Conservation (phyloP, 2,329 filamentous ascomycete species). For the Chrysoporthe deuterocubensis region DNA sequence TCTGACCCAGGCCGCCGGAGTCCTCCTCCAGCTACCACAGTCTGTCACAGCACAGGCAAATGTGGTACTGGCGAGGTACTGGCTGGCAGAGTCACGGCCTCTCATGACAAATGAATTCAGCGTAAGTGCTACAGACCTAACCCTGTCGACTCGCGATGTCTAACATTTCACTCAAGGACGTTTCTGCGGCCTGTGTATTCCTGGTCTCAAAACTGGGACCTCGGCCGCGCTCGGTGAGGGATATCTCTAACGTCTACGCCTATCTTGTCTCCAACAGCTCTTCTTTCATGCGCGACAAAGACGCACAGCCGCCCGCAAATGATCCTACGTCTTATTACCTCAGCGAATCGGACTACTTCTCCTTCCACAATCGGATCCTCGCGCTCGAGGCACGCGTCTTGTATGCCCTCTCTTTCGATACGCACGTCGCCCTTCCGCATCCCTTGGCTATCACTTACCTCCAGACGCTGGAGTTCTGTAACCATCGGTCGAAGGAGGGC, state of each 20-base stretch:
- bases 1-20: slow-evolving; percentile 77
- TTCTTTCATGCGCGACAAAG: slow-evolving; percentile 50
- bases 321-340: slow-evolving; percentile 67
- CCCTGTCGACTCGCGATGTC: neutral
- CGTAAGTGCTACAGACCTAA: slow-evolving; percentile 38
- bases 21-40: slow-evolving; percentile 83
- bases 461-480: slow-evolving; percentile 75
- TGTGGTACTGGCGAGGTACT: slow-evolving; percentile 80
- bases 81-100: slow-evolving; percentile 58
- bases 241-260: slow-evolving; percentile 81
- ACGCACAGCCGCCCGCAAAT: slow-evolving; percentile 37
- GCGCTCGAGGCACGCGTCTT: slow-evolving; percentile 79
- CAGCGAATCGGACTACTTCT: slow-evolving; percentile 72
- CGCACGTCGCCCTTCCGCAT: slow-evolving; percentile 84
- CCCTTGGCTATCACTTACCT: slow-evolving; percentile 89
- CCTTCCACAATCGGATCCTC: slow-evolving; percentile 67
- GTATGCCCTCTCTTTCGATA: slow-evolving; percentile 77
- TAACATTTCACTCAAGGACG: slow-evolving; percentile 60
- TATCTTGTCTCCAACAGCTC: slow-evolving; percentile 73
- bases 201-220: slow-evolving; percentile 82
- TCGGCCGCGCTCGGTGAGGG: slow-evolving; percentile 74
- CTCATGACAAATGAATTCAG: slow-evolving; percentile 63
- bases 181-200: slow-evolving; percentile 81
- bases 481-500: slow-evolving; percentile 47
- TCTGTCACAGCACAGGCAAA: slow-evolving; percentile 85